Conservation (phyloP, 352 stramenopile species). For the Globisporangium cederbergense region DNA sequence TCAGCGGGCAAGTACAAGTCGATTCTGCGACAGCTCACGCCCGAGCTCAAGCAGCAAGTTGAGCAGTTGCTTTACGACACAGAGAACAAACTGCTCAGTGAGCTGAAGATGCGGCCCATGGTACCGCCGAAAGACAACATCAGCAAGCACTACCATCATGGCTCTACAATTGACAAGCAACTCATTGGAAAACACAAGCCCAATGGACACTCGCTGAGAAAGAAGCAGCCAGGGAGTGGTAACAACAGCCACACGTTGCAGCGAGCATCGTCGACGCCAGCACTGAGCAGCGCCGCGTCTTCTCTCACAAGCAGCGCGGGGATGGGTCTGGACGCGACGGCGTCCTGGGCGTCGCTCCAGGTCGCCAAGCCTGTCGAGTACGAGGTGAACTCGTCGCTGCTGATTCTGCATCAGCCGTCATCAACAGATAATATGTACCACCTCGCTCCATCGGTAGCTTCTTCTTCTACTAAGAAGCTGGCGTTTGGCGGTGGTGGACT, state of each 20-base stretch:
- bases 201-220: background rate
- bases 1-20: slow-evolving; percentile 50
- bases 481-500: slow-evolving; percentile 5
- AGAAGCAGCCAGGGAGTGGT: background rate
- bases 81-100: slow-evolving; percentile 32
- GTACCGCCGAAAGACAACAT: slow-evolving; percentile 1
- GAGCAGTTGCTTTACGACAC: slow-evolving; percentile 35
- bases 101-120: slow-evolving; percentile 20
- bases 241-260: background rate
- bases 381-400: slow-evolving; percentile 54
- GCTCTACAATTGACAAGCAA: slow-evolving; percentile 1
- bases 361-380: slow-evolving; percentile 46
- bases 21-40: slow-evolving; percentile 40
- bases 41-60: slow-evolving; percentile 22
- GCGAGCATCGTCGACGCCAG: slow-evolving; percentile 11
- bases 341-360: slow-evolving; percentile 51
- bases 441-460: slow-evolving; percentile 15
- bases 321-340: slow-evolving; percentile 14
- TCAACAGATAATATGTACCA: slow-evolving; percentile 26
- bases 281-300: background rate
- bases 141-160: slow-evolving; percentile 13
- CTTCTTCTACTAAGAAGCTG: background rate
- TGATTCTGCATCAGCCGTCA: slow-evolving; percentile 42
- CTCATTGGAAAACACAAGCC: background rate
- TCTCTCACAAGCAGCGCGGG: background rate